Percentiles rank a stretch among this genome's conserved stretches.
Conservation (phyloP, 2,329 filamentous ascomycete species). For the Colletotrichum sp. region DNA sequence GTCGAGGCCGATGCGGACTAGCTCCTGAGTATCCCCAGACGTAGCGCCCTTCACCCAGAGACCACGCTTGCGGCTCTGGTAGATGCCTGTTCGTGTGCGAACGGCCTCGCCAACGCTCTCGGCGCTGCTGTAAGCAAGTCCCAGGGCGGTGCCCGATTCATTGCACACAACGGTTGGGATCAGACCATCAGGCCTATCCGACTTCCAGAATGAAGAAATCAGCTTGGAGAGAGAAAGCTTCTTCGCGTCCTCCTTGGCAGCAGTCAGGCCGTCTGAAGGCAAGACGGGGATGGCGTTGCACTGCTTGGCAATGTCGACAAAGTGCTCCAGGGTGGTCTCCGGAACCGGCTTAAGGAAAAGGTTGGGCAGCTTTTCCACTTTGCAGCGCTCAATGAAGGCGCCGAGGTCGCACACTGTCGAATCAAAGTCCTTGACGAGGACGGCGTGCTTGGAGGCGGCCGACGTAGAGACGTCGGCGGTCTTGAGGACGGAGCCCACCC, state of each 20-base stretch:
- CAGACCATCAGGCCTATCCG: slow-evolving; percentile 83
- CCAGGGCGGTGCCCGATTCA: slow-evolving; percentile 82
- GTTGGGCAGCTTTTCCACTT: slow-evolving; percentile 49
- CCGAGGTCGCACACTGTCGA: slow-evolving; percentile 41
- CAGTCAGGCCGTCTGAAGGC: slow-evolving; percentile 72
- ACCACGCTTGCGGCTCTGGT: slow-evolving; percentile 94
- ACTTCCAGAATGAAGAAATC: slow-evolving; percentile 76
- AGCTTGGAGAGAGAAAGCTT: slow-evolving; percentile 73
- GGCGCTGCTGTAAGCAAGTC: slow-evolving; percentile 91
- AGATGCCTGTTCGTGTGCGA: slow-evolving; percentile 80
- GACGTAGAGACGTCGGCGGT: slow-evolving; percentile 45
- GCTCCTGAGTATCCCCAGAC: slow-evolving; percentile 90
- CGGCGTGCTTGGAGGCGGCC: slow-evolving; percentile 49
- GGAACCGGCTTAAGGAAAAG: slow-evolving; percentile 58
- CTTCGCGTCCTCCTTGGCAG: slow-evolving; percentile 64
- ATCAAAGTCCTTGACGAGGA: slow-evolving; percentile 60
- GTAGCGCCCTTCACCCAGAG: slow-evolving; percentile 97
- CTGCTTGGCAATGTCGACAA: slow-evolving; percentile 53
- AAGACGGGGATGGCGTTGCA: slow-evolving; percentile 74
- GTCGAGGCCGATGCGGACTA: slow-evolving; percentile 84
- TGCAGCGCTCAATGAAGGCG: slow-evolving; percentile 49
- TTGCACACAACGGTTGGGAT: slow-evolving; percentile 92
- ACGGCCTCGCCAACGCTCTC: slow-evolving; percentile 90
- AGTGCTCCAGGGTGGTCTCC: slow-evolving; percentile 47
- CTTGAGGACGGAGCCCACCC: slow-evolving; percentile 58